These are phyloP conservation scores for Coemansia biformis DNA, from an alignment of 192 early-diverging fungal species.

Conservation along the genomic window DNA sequence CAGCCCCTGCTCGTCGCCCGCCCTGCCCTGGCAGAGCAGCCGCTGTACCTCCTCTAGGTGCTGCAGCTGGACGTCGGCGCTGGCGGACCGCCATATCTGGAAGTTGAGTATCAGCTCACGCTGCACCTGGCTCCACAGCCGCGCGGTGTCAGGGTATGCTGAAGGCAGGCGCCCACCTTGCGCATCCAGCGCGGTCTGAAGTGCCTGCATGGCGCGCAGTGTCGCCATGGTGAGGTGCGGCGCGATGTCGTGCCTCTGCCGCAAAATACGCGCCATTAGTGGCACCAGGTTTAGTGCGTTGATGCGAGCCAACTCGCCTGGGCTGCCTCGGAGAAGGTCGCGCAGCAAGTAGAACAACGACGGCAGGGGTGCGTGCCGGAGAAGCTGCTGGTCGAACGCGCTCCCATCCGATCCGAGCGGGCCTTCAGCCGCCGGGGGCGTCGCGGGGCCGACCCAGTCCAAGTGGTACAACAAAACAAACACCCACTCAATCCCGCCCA, in stretches of 20 bases:
- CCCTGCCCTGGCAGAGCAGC: conserved; percentile 17
- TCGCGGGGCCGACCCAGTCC: conserved; percentile 30
- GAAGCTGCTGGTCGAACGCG: conserved; percentile 21
- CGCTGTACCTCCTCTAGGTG: conserved; percentile 25
- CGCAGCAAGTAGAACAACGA: conserved; percentile 33
- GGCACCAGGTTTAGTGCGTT: conserved; percentile 15
- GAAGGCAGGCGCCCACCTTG: conserved; percentile 30
- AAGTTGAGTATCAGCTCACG: conserved; percentile 26
- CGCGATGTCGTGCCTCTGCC: conserved; percentile 10
- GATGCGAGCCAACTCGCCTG: conserved; percentile 16
- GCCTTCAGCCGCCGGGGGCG: conserved; percentile 17
- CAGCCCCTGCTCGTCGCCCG: conserved; percentile 20
- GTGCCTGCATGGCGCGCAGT: conserved; percentile 26
- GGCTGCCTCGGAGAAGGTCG: conserved; percentile 25
- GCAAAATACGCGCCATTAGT: conserved; percentile 24
- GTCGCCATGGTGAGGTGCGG: conserved; percentile 22
- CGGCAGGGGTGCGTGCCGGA: conserved; percentile 21
- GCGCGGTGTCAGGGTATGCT: conserved; percentile 13
- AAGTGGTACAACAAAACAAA: conserved; percentile 26
- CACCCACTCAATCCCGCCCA: conserved; percentile 26
- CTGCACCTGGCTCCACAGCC: conserved; percentile 35
- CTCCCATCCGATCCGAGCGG: conserved; percentile 32
- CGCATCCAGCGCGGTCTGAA: conserved; percentile 26
- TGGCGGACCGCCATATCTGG: conserved; percentile 28
- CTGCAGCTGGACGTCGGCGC: conserved; percentile 12